These are phyloP conservation scores for Aurinia saxatilis DNA, from an alignment of 345 rosid species.

Conservation along the genomic window DNA sequence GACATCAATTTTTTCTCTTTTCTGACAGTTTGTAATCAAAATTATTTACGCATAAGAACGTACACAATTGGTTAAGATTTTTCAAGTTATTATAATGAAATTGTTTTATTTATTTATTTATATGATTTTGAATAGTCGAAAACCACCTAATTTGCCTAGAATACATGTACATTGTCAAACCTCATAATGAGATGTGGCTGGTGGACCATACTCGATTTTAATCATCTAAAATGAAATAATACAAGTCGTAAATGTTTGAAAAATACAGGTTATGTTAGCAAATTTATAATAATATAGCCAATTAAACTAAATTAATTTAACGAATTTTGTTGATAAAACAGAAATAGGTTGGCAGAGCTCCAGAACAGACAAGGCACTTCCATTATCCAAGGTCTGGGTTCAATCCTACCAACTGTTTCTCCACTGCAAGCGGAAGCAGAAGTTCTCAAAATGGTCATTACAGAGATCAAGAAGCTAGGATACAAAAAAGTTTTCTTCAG, in stretches of 20 bases:
- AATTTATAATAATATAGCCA: background rate
- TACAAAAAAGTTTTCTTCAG: no score
- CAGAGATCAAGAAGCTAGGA: no score
- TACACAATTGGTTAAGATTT: background rate
- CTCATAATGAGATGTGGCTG: conserved; percentile 15
- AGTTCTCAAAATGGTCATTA: no score
- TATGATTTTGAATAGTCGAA: conserved; percentile 1
- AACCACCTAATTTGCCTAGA: conserved; percentile 10
- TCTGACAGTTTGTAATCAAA: conserved; percentile 11
- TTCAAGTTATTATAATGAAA: conserved; percentile 8
- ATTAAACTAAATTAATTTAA: background rate
- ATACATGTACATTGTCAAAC: conserved; percentile 16
- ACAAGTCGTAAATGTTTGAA: conserved; percentile 1
- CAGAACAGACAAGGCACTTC: no score
- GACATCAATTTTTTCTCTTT: background rate
- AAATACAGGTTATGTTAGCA: background rate
- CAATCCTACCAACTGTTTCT: no score
- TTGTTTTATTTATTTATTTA: background rate
- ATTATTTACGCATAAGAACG: background rate
- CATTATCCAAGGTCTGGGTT: no score
- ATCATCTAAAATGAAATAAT: background rate
- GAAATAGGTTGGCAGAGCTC: no score
- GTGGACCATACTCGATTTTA: conserved; percentile 15
- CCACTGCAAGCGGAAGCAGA: no score
- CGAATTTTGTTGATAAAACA: no score